phyloP scores from a whole-genome alignment of 495 filamentous ascomycete genomes.

The Immersiella caudata region DNA sequence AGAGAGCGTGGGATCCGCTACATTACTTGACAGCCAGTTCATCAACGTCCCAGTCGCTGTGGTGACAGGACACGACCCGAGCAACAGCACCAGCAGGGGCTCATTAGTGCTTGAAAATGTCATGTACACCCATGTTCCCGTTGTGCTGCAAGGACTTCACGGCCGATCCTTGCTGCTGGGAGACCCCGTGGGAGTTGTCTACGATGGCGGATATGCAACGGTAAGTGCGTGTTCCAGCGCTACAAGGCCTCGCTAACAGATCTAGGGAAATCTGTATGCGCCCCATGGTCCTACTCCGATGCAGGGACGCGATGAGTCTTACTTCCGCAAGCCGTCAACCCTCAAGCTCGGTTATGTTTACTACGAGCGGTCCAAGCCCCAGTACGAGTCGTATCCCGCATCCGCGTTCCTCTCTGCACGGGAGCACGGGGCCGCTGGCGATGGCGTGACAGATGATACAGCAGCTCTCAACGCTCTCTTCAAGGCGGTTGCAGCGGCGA shows the following conservation, averaged over 20 bases:
- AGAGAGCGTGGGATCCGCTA: conserved; percentile 5
- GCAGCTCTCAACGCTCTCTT: conserved; percentile 4
- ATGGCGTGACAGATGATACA: conserved; percentile 65
- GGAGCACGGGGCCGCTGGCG: conserved; percentile 70
- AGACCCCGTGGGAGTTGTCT: conserved; percentile 2
- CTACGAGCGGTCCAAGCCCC: conserved; percentile 68
- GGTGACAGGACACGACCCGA: neutral
- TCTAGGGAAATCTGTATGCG: conserved; percentile 11
- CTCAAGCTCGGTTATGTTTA: conserved; percentile 32
- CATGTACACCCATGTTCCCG: conserved; percentile 4
- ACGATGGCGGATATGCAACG: conserved; percentile 5
- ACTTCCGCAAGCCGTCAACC: conserved; percentile 4
- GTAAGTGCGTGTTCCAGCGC: neutral
- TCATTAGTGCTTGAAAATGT: conserved; percentile 5
- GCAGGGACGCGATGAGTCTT: conserved; percentile 4
- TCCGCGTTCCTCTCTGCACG: conserved; percentile 68
- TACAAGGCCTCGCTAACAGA: neutral
- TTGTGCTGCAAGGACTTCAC: neutral
- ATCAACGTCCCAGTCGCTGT: conserved; percentile 4
- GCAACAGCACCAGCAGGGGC: conserved; percentile 9
- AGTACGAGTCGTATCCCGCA: conserved; percentile 62
- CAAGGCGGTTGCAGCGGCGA: neutral
- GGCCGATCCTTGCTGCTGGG: conserved; percentile 4
- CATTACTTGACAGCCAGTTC: conserved; percentile 10
- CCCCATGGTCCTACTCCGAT: conserved; percentile 5